These are phyloP conservation scores for Leucosporidium creatinivorum DNA, from an alignment of 768 basidiomycete genomes.

Conservation along the genomic window DNA sequence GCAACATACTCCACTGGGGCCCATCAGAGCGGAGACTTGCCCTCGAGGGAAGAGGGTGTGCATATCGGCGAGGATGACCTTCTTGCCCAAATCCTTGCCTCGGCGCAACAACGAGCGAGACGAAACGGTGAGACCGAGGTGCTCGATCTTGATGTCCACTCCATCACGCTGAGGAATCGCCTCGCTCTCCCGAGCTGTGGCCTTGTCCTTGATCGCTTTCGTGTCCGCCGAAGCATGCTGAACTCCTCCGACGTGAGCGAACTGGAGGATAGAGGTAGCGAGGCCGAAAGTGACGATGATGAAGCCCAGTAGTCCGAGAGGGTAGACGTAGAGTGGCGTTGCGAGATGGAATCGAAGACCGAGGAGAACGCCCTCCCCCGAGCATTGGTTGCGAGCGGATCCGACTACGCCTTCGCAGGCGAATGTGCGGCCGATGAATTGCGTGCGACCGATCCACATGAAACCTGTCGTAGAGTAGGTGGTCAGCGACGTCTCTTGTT, in stretches of 20 bases:
- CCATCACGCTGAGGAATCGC: conserved; percentile 37
- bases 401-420: conserved; percentile 37
- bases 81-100: conserved; percentile 29
- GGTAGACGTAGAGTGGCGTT: conserved; percentile 36
- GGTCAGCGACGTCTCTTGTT: too few relatives aligned
- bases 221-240: conserved; percentile 38
- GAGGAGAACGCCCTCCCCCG: conserved; percentile 44
- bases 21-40: conserved; percentile 43
- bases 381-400: conserved; percentile 38
- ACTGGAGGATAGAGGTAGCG: conserved; percentile 40
- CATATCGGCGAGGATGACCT: conserved; percentile 42
- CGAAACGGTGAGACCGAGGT: conserved; percentile 16
- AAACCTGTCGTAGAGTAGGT: too few relatives aligned
- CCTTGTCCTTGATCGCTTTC: conserved; percentile 4
- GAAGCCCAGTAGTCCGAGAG: conserved; percentile 38
- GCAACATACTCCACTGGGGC: conserved; percentile 27
- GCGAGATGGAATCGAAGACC: conserved; percentile 40
- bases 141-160: conserved; percentile 41
- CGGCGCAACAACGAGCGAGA: conserved; percentile 3
- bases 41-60: conserved; percentile 42
- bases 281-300: conserved; percentile 39
- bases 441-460: conserved; percentile 42
- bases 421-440: conserved; percentile 43
- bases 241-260: conserved; percentile 42
- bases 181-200: conserved; percentile 16